A percentile compares a stretch with the other conserved stretches of the same genome.
phyloP scores from a whole-genome alignment of 1,284 basidiomycete species.

The Marasmius sp. region DNA sequence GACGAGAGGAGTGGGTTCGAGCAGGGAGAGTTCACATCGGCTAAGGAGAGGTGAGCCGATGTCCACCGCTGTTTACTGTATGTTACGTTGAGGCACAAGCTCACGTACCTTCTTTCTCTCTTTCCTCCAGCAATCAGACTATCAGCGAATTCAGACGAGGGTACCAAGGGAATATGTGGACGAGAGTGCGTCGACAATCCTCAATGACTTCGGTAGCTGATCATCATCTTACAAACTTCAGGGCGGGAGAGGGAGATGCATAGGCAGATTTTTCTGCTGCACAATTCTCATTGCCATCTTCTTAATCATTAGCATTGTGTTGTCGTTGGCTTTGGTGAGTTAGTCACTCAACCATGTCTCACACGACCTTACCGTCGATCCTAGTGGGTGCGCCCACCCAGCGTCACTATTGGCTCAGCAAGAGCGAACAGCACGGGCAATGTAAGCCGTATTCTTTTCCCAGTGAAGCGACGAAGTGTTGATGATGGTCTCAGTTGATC shows the following conservation, averaged over 20 bases:
- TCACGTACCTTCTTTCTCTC: background rate
- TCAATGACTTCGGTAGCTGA: background rate
- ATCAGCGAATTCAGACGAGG: constrained; percentile 57
- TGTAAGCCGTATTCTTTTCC: constrained; percentile 36
- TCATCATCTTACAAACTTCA: constrained; percentile 23
- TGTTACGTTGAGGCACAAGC: background rate
- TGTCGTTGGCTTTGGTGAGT: constrained; percentile 73
- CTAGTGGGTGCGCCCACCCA: constrained; percentile 82
- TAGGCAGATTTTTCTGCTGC: constrained; percentile 71
- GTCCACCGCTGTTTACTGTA: background rate
- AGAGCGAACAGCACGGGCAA: constrained; percentile 37
- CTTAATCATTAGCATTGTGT: constrained; percentile 66
- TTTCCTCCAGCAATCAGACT: constrained; percentile 31
- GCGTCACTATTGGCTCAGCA: constrained; percentile 63
- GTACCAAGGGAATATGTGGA: constrained; percentile 63
- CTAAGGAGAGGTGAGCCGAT: constrained; percentile 27
- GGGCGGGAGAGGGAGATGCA: constrained; percentile 57
- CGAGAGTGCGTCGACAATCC: constrained; percentile 39
- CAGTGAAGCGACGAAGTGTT: constrained; percentile 15
- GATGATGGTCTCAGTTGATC: background rate
- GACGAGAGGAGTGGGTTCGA: constrained; percentile 35
- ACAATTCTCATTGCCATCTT: constrained; percentile 64
- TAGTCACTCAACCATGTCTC: background rate
- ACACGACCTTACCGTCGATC: background rate
- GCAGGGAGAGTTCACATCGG: constrained; percentile 33